These are phyloP conservation scores for Vigna unguiculata DNA, from an alignment of 306 rosid species.

Conservation along the genomic window DNA sequence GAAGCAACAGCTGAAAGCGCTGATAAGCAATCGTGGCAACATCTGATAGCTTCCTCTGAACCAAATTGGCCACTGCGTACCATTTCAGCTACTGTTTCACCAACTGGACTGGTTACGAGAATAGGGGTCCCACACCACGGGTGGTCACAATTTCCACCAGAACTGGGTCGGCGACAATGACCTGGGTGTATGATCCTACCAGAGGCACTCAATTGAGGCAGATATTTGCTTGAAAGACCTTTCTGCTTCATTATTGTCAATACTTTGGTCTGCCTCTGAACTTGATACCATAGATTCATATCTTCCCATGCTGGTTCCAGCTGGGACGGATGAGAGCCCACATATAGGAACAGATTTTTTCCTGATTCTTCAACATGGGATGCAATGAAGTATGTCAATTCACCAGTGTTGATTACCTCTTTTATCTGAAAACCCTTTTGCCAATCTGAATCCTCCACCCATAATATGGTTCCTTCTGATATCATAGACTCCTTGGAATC, in stretches of 20 bases:
- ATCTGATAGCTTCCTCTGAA: conserved; percentile 78
- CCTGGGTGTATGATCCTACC: conserved; percentile 98
- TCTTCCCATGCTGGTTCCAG: conserved; percentile 99
- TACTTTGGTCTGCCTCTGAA: conserved; percentile 96
- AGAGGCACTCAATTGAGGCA: conserved; percentile 86
- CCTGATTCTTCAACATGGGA: conserved; percentile 86
- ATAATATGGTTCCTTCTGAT: conserved; percentile 81
- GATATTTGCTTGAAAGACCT: conserved; percentile 82
- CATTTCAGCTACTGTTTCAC: conserved; percentile 86
- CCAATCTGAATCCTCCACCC: conserved; percentile 92
- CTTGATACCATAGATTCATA: conserved; percentile 98
- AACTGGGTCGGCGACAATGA: conserved; percentile 79
- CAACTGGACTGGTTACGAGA: conserved; percentile 90
- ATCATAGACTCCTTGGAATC: conserved; percentile 76
- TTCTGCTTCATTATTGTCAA: conserved; percentile 89
- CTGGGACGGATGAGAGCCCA: conserved; percentile 90
- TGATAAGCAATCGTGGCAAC: conserved; percentile 95
- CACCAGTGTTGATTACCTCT: conserved; percentile 61
- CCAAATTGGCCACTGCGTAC: conserved; percentile 69
- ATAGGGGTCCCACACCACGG: conserved; percentile 99
- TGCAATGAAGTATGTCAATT: conserved; percentile 73
- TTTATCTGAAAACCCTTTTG: conserved; percentile 87
- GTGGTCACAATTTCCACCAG: conserved; percentile 92
- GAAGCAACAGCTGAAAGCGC: conserved; percentile 84
- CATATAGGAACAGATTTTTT: conserved; percentile 71